phyloP scores from a whole-genome alignment of 345 rosid species.

The Diplotaxis tenuifolia region DNA sequence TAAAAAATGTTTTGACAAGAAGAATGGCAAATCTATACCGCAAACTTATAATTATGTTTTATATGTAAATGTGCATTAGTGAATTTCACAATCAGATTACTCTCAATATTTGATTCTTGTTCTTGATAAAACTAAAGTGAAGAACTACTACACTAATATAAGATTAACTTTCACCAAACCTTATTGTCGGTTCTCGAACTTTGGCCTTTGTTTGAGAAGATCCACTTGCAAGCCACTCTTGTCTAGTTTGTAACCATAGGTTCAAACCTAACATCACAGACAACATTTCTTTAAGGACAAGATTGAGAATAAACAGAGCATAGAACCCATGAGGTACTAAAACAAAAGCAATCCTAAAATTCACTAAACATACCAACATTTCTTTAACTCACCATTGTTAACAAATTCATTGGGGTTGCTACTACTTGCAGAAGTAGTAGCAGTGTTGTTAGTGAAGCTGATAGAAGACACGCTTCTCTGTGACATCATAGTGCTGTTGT shows the following conservation, averaged over 20 bases:
- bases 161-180: conserved; percentile 37
- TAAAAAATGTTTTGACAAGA: background rate
- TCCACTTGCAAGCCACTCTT: conserved; percentile 62
- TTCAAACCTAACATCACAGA: conserved; percentile 48
- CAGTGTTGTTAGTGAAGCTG: conserved; percentile 41
- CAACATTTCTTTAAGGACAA: background rate
- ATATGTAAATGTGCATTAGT: background rate
- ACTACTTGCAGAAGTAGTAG: conserved; percentile 40
- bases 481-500: conserved; percentile 46
- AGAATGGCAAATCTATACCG: background rate
- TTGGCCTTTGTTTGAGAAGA: conserved; percentile 35
- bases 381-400: conserved; percentile 72
- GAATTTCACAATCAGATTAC: background rate
- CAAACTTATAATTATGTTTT: background rate
- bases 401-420: conserved; percentile 68
- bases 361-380: background rate
- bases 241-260: conserved; percentile 73
- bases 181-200: conserved; percentile 64
- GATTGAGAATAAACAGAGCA: conserved; percentile 12
- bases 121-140: background rate
- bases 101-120: conserved; percentile 1
- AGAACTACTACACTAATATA: background rate
- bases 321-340: background rate
- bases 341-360: background rate
- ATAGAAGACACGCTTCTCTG: conserved; percentile 61